phyloP scores from a whole-genome alignment of 257 asterid genomes.

The Euphrasia confusa region DNA sequence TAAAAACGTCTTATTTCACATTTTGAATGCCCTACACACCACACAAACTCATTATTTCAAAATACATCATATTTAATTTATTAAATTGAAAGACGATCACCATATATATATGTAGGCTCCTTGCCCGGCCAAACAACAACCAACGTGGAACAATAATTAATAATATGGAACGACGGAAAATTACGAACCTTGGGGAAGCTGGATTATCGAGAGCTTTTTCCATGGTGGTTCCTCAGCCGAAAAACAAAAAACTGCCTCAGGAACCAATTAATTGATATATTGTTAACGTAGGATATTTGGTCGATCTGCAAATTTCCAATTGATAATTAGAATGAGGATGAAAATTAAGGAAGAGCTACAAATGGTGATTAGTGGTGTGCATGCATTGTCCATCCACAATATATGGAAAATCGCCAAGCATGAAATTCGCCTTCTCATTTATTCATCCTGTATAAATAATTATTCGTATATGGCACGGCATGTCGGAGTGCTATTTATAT shows the following conservation, averaged over 20 bases:
- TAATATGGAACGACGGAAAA: no score
- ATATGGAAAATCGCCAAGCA: slow-evolving; percentile 31
- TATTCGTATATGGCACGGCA: no score
- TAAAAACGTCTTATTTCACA: no score
- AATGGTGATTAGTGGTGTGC: slow-evolving; percentile 32
- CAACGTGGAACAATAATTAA: no score
- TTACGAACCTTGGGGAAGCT: slow-evolving; percentile 30
- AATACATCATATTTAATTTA: no score
- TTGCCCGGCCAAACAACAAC: no score
- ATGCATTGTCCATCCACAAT: slow-evolving; percentile 24
- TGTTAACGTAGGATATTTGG: no score
- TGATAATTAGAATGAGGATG: slow-evolving; percentile 22
- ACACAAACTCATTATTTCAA: no score
- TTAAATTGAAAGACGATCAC: no score
- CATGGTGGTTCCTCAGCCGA: slow-evolving; percentile 48
- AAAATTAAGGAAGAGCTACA: slow-evolving; percentile 17
- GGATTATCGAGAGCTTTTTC: slow-evolving; percentile 35
- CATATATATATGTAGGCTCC: no score
- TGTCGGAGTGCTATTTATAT: no score
- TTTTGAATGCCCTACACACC: no score
- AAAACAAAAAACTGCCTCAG: slow-evolving; percentile 29
- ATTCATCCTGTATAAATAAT: not conserved
- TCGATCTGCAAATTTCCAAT: slow-evolving; percentile 25
- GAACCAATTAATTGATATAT: slow-evolving; percentile 28
- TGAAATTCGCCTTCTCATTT: slow-evolving; percentile 30